Base-by-base conservation (phyloP, 1,284 basidiomycete species). In the Boletellus sp. region DNA sequence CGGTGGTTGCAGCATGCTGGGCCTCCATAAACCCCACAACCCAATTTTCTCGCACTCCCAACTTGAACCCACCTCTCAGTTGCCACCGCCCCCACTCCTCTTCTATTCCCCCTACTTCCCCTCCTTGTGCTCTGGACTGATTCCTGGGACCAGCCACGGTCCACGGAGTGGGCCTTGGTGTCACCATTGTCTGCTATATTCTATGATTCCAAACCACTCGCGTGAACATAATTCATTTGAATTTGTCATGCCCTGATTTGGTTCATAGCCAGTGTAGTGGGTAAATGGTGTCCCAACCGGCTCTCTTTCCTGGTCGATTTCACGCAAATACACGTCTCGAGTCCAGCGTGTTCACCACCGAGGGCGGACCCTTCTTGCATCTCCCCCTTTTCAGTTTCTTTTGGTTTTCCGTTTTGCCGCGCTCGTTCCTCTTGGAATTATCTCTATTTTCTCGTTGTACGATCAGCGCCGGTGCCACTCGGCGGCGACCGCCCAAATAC, bases 251-350 rank as follows among this genome's bases (percentile, higher is more conserved):
- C 49, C 4, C 10, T 63, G 57, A 53, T 28, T 69, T 66, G 68
- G 68, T 71, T 67, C 65, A 67, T 67, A 64, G 67, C 59, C 61
- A 55, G 58, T 48, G 66, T 65, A 66, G 65, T 67, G 26, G 26
- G 26, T 10, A 62, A 64, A 48, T 0, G 11, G 62, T 53, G 66
- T 68, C 68, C 54, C 51, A 55, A 28, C 24, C 26, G 52, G 47
- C 41, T 19, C 48, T 38, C 12, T 26, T 35, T 46, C 18, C 22
- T 55, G 56, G 54, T 28, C n/a, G 32, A 44, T 53, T 30, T 50
- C 54, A 50, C 15, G 50, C 54, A 45, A 32, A n/a, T n/a, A 32
- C 30, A 35, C 19, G 44, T 52, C 59, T 41, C 39, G 3, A 19
- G 30, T 13, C 43, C 4, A 7, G 11, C 42, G 45, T 33, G 13